A percentile compares a stretch with the other conserved stretches of the same genome.
Conservation (phyloP, 1,139 yeast species). For the Geotrichum aggregatum region DNA sequence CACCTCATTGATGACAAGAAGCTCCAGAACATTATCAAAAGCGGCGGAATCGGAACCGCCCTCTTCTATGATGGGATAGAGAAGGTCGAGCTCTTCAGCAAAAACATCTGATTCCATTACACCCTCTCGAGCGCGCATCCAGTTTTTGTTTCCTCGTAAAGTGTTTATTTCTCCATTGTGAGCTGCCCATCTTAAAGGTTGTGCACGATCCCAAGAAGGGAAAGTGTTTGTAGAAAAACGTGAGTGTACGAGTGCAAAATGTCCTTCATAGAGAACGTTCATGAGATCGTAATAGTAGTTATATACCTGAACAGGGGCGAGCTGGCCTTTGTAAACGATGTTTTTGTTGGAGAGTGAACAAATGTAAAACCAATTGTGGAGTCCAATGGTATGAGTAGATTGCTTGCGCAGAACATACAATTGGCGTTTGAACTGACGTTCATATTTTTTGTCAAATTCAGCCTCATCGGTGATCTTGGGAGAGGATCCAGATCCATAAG, state of each 20-base stretch:
- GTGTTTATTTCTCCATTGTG: conserved; percentile 99
- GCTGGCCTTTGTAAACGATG: conserved; percentile 95
- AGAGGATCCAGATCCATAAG: conserved; percentile 43
- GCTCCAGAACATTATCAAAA: conserved; percentile 88
- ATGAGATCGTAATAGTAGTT: conserved; percentile 88
- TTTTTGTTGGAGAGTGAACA: conserved; percentile 86
- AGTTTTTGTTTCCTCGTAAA: conserved; percentile 92
- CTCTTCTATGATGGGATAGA: conserved; percentile 94
- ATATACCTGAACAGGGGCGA: conserved; percentile 94
- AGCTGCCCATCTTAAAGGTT: conserved; percentile 94
- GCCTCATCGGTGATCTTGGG: conserved; percentile 38
- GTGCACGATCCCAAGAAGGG: conserved; percentile 99
- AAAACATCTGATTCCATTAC: conserved; percentile 82
- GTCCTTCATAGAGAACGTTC: conserved; percentile 89
- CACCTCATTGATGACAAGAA: conserved; percentile 86
- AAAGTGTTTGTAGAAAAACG: conserved; percentile 96
- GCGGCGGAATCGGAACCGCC: conserved; percentile 99
- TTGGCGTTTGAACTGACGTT: conserved; percentile 71
- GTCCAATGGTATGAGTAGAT: conserved; percentile 82
- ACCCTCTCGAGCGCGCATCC: conserved; percentile 99
- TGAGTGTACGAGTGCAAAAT: conserved; percentile 93
- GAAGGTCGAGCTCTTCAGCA: conserved; percentile 85
- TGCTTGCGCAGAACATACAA: conserved; percentile 83
- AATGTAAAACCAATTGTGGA: conserved; percentile 95
- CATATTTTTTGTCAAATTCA: conserved; percentile 53